A percentile compares a stretch with the other conserved stretches of the same genome.
These are phyloP conservation scores for Ascochyta koolunga DNA, from an alignment of 2,329 filamentous ascomycete genomes.

Conservation along the genomic window DNA sequence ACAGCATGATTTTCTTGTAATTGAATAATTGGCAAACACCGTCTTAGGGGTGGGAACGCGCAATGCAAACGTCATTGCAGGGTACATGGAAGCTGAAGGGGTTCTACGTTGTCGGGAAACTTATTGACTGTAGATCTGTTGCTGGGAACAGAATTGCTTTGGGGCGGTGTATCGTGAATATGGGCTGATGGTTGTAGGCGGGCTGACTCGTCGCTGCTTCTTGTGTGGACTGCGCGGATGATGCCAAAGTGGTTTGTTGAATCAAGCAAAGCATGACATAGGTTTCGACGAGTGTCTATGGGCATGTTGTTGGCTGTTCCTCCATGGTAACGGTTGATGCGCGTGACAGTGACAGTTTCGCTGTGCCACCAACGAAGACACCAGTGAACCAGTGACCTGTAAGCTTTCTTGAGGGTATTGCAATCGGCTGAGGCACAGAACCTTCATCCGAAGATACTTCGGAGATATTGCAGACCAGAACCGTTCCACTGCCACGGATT, in stretches of 20 bases:
- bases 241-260: background rate
- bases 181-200: background rate
- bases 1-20: background rate
- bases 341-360: background rate
- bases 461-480: background rate
- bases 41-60: conserved; percentile 5
- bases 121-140: background rate
- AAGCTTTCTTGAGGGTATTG: background rate
- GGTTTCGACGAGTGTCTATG: background rate
- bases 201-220: background rate
- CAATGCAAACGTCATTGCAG: conserved; percentile 7
- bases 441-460: background rate
- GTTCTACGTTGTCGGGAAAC: conserved; percentile 5
- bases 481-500: background rate
- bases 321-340: background rate
- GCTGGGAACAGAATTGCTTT: background rate
- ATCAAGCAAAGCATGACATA: background rate
- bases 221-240: background rate
- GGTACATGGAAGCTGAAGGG: background rate
- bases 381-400: background rate
- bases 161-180: background rate
- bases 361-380: too few relatives aligned
- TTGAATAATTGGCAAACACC: too few relatives aligned
- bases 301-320: too few relatives aligned
- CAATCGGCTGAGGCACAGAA: background rate